phyloP scores from a whole-genome alignment of 805 yeast genomes.

The Wickerhamiella galacta region DNA sequence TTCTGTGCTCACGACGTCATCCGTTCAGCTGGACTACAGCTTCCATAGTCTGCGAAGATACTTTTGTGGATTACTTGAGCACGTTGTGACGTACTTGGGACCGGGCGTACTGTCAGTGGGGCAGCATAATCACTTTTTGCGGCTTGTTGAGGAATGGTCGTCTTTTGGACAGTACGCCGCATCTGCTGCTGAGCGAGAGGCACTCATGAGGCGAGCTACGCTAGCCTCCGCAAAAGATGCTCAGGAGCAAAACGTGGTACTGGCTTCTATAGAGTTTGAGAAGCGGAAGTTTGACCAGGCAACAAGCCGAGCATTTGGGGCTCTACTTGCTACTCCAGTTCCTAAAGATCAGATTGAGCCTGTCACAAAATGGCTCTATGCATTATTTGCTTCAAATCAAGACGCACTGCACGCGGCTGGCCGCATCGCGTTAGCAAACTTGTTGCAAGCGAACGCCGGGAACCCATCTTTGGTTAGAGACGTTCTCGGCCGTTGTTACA shows the following conservation, averaged over 20 bases:
- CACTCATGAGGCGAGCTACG: slow-evolving; percentile 31
- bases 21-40: slow-evolving; percentile 33
- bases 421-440: slow-evolving; percentile 48
- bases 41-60: slow-evolving; percentile 66
- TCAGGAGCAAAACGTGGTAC: slow-evolving; percentile 11
- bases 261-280: slow-evolving; percentile 47
- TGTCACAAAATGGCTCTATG: slow-evolving; percentile 65
- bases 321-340: slow-evolving; percentile 38
- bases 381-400: slow-evolving; percentile 39
- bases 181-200: slow-evolving; percentile 50
- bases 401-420: slow-evolving; percentile 51
- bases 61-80: slow-evolving; percentile 68
- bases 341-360: slow-evolving; percentile 30
- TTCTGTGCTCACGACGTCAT: slow-evolving; percentile 19
- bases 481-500: slow-evolving; percentile 57
- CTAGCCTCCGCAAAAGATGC: slow-evolving; percentile 20
- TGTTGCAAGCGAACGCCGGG: slow-evolving; percentile 43
- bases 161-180: slow-evolving; percentile 58
- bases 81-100: slow-evolving; percentile 32
- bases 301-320: slow-evolving; percentile 71
- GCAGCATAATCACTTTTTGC: slow-evolving; percentile 45
- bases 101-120: slow-evolving; percentile 11
- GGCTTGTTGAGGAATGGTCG: slow-evolving; percentile 84
- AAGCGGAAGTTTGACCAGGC: slow-evolving; percentile 50
- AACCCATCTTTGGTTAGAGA: slow-evolving; percentile 36